Evolutionary conservation across 345 rosid genomes (phyloP).

Genomic region (Microcos paniculata): DNA sequence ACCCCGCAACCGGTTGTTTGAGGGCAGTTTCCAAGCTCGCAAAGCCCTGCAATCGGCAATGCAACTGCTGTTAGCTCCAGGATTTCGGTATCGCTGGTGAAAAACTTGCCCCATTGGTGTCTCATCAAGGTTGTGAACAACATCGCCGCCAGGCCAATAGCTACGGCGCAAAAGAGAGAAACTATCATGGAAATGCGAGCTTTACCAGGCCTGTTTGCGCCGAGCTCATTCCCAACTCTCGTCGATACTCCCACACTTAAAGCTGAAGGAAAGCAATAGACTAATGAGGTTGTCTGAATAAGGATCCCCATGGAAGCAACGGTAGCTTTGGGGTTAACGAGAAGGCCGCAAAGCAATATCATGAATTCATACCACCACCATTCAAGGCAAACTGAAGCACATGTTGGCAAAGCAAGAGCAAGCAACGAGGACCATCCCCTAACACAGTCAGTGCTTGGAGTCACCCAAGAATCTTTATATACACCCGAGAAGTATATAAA

Average conservation of each 20-base stretch:
- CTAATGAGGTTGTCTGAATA: constrained; percentile 84
- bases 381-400: constrained; percentile 90
- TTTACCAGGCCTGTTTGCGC: constrained; percentile 74
- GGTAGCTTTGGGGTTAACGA: constrained; percentile 79
- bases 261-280: constrained; percentile 91
- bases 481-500: constrained; percentile 73
- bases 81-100: constrained; percentile 66
- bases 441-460: constrained; percentile 70
- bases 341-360: constrained; percentile 87
- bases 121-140: constrained; percentile 68
- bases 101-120: constrained; percentile 80
- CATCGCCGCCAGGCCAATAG: constrained; percentile 73
- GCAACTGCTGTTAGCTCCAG: constrained; percentile 74
- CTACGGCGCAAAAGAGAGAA: constrained; percentile 56
- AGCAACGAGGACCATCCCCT: constrained; percentile 87
- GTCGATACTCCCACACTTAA: constrained; percentile 91
- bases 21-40: constrained; percentile 97
- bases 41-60: constrained; percentile 83
- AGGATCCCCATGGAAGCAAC: constrained; percentile 96
- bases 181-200: constrained; percentile 81
- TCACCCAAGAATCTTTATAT: constrained; percentile 77
- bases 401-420: constrained; percentile 84
- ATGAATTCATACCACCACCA: constrained; percentile 99
- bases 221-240: constrained; percentile 86
- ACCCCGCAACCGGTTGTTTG: constrained; percentile 96